A percentile compares a stretch with the other conserved stretches of the same genome.
Evolutionary conservation across 2,329 filamentous ascomycete genomes (phyloP).

Genomic region (Tetracladium maxilliforme): DNA sequence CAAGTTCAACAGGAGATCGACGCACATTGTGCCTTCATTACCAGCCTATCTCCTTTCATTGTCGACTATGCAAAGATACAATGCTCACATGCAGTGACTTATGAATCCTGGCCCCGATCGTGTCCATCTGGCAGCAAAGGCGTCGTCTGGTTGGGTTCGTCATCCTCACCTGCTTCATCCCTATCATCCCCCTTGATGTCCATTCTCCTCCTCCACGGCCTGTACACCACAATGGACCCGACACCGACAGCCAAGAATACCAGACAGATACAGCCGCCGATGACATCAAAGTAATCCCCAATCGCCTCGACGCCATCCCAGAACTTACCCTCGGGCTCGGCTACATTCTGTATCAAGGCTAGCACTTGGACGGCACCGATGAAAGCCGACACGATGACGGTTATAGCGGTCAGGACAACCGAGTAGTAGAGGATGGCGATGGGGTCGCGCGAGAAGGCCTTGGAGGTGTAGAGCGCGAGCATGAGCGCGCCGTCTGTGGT

Average conservation of each 20-base stretch:
- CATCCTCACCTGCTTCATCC: no score
- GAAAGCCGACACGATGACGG: slow-evolving; percentile 27
- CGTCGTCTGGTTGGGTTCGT: no score
- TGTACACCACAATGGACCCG: slow-evolving; percentile 63
- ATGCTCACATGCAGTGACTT: no score
- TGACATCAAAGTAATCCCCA: slow-evolving; percentile 71
- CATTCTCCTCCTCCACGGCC: slow-evolving; percentile 58
- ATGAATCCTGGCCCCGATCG: no score
- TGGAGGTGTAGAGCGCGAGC: slow-evolving; percentile 84
- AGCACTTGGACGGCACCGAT: slow-evolving; percentile 80
- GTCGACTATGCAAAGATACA: no score
- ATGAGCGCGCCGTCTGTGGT: slow-evolving; percentile 88
- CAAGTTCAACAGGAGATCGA: no score
- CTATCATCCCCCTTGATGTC: slow-evolving; percentile 22
- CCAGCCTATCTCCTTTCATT: no score
- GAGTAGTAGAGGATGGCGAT: slow-evolving; percentile 94
- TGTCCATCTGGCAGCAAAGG: no score
- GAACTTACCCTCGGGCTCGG: slow-evolving; percentile 60
- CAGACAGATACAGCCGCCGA: slow-evolving; percentile 76
- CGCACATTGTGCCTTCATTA: no score
- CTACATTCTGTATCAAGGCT: slow-evolving; percentile 62
- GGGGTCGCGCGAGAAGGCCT: slow-evolving; percentile 59
- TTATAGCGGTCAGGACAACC: slow-evolving; percentile 17
- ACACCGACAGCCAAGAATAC: slow-evolving; percentile 48
- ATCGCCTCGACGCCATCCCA: slow-evolving; percentile 76